Percentiles rank a stretch among this genome's conserved stretches.
These are phyloP conservation scores for Euphorbia schlechtendalii DNA, from an alignment of 441 rosid species.

Conservation along the genomic window DNA sequence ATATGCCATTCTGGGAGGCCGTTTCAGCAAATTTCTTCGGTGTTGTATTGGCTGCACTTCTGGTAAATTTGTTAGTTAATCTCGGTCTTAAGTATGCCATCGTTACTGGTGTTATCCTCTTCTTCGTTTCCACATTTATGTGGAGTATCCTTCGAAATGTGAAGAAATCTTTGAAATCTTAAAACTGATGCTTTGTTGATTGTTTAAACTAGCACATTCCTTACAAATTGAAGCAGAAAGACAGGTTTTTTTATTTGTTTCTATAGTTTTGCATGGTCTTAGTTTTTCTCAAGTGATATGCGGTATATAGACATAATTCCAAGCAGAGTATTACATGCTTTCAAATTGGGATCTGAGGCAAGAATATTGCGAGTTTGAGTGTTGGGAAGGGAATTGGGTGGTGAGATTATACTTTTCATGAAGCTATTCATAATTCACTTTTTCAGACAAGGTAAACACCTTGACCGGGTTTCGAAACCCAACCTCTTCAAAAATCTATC, in stretches of 20 bases:
- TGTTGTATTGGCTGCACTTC: slow-evolving; percentile 73
- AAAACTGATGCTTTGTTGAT: slow-evolving; percentile 21
- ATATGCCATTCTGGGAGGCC: slow-evolving; percentile 87
- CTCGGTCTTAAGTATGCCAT: slow-evolving; percentile 76
- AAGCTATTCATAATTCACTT: slow-evolving; percentile 3
- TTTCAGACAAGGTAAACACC: neutral
- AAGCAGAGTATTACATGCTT: neutral
- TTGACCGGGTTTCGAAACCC: no score
- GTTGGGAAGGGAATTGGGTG: neutral
- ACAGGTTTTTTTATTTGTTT: neutral
- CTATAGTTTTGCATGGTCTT: slow-evolving; percentile 1
- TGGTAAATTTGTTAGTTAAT: slow-evolving; percentile 76
- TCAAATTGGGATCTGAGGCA: neutral
- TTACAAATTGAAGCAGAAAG: neutral
- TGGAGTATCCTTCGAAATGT: slow-evolving; percentile 65
- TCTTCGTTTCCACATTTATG: slow-evolving; percentile 69
- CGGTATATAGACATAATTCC: neutral
- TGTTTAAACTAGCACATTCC: neutral
- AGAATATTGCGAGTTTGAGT: neutral
- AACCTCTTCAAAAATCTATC: no score
- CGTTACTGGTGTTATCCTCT: slow-evolving; percentile 55
- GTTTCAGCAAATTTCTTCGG: slow-evolving; percentile 74
- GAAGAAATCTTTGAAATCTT: slow-evolving; percentile 42
- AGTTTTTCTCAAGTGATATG: slow-evolving; percentile 2
- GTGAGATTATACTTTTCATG: slow-evolving; percentile 4